These are phyloP conservation scores for Talinum fruticosum DNA, from an alignment of 148 eudicot species.

Conservation along the genomic window DNA sequence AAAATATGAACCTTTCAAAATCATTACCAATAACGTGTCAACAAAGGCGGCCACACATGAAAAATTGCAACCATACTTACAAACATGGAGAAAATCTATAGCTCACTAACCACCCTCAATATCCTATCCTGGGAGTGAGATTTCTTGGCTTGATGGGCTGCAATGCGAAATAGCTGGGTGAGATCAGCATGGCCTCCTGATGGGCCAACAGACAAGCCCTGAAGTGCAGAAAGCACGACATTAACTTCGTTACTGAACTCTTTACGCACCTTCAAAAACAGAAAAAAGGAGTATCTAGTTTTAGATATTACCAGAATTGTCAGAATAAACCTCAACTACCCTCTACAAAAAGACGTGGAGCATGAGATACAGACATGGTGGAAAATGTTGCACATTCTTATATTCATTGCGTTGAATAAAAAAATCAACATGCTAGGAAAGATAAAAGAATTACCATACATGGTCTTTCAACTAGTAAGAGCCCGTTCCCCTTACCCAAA, in stretches of 20 bases:
- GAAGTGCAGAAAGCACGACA: constrained; percentile 54
- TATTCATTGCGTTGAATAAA: background rate
- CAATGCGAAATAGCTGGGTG: constrained; percentile 67
- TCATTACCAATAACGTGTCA: background rate
- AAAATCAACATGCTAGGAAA: background rate
- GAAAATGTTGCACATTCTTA: background rate
- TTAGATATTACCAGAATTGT: background rate
- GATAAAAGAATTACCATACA: background rate
- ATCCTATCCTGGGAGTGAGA: constrained; percentile 74
- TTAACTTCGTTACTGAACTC: constrained; percentile 69
- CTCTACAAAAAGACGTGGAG: background rate
- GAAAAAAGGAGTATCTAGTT: background rate
- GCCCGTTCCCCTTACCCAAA: no score
- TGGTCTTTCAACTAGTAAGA: background rate
- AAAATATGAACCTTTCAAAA: background rate
- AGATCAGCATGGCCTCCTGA: constrained; percentile 76
- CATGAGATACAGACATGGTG: background rate
- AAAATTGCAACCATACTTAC: background rate
- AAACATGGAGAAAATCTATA: background rate
- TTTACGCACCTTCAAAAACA: constrained; percentile 55
- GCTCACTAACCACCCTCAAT: constrained; percentile 70
- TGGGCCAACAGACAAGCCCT: constrained; percentile 44
- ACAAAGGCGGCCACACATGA: background rate
- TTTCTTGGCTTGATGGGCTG: constrained; percentile 86
- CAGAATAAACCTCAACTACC: no score